phyloP scores from a whole-genome alignment of 805 yeast species.

The Kockiozyma suomiensis region DNA sequence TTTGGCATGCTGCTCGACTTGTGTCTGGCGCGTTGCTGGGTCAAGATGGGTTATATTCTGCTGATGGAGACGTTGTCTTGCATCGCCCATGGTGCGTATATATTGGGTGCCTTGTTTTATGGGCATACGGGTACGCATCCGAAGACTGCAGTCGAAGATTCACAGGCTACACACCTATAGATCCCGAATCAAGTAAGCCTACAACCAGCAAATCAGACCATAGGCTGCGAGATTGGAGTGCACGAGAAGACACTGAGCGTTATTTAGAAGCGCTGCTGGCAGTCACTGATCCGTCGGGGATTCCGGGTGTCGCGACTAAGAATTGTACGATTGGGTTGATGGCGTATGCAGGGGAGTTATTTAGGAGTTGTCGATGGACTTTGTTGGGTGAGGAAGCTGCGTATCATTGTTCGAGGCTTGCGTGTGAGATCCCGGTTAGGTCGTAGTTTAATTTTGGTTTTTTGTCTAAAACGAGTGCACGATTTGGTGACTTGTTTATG shows the following conservation, averaged over 20 bases:
- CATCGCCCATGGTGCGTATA: conserved; percentile 40
- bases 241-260: conserved; percentile 28
- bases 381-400: conserved; percentile 31
- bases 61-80: conserved; percentile 34
- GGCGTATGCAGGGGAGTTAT: conserved; percentile 24
- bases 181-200: neutral
- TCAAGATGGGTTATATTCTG: conserved; percentile 32
- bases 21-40: conserved; percentile 32
- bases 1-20: conserved; percentile 38
- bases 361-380: conserved; percentile 27
- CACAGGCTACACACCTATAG: conserved; percentile 8
- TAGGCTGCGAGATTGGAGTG: conserved; percentile 14
- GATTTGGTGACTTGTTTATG: neutral
- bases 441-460: conserved; percentile 40
- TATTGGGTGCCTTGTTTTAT: conserved; percentile 37
- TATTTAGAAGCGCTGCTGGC: conserved; percentile 24
- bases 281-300: conserved; percentile 17
- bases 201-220: neutral
- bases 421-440: conserved; percentile 24
- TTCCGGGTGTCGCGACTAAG: conserved; percentile 17
- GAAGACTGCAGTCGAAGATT: conserved; percentile 18
- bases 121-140: conserved; percentile 37
- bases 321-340: conserved; percentile 31
- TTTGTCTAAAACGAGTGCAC: conserved; percentile 43
- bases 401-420: conserved; percentile 23